Conservation (phyloP, 2,329 filamentous ascomycete species). For the Neonectria magnoliae region DNA sequence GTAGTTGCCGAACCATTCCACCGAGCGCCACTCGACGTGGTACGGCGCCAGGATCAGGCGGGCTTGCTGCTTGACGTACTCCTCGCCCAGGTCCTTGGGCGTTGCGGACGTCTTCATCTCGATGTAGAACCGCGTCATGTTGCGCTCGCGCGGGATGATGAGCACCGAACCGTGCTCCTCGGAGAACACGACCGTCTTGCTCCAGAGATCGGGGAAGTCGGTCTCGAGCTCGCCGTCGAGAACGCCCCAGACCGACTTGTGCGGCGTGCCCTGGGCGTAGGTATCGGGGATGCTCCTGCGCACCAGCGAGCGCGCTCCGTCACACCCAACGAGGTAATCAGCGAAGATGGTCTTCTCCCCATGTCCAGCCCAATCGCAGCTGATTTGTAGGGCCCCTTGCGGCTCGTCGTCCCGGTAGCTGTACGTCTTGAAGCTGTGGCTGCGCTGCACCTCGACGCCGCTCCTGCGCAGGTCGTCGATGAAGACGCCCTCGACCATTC, state of each 20-base stretch:
- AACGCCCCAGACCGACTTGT: constrained; percentile 72
- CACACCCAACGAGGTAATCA: constrained; percentile 75
- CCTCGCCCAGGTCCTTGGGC: constrained; percentile 58
- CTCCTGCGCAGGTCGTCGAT: constrained; percentile 73
- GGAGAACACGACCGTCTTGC: constrained; percentile 74
- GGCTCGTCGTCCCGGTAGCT: constrained; percentile 46
- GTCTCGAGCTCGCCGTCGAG: constrained; percentile 75
- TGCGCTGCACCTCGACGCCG: constrained; percentile 69
- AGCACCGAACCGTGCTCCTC: constrained; percentile 73
- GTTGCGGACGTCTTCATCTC: constrained; percentile 59
- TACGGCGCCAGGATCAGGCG: constrained; percentile 67
- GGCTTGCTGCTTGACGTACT: constrained; percentile 75
- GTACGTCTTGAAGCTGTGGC: constrained; percentile 69
- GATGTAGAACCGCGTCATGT: constrained; percentile 73
- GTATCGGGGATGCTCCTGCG: constrained; percentile 67
- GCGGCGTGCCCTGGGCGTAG: constrained; percentile 63
- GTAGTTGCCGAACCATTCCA: constrained; percentile 78
- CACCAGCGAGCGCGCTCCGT: constrained; percentile 76
- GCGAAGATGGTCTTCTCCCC: constrained; percentile 62
- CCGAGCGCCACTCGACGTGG: constrained; percentile 63
- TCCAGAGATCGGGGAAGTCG: constrained; percentile 79
- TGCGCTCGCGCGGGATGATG: constrained; percentile 76
- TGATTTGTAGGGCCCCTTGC: constrained; percentile 56
- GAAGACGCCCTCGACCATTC: constrained; percentile 77
- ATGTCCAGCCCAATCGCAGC: constrained; percentile 57